Evolutionary conservation across 768 basidiomycete species (phyloP).

Genomic region (Tylopilus intermedius): DNA sequence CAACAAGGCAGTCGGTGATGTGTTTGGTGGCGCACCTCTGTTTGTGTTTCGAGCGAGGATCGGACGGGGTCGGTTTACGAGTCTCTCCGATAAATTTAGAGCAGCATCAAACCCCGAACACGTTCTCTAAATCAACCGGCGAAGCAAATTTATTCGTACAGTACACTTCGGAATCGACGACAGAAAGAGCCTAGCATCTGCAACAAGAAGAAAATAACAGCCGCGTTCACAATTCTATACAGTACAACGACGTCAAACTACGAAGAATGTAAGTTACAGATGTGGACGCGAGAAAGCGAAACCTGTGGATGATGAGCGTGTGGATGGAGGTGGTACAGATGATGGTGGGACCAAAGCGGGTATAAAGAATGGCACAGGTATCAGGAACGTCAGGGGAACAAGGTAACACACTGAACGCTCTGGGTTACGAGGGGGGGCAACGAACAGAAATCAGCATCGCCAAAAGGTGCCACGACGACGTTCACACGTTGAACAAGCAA

Average conservation of each 20-base stretch:
- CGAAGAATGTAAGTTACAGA: slow-evolving; percentile 18
- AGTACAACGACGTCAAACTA: slow-evolving; percentile 6
- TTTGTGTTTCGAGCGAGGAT: neutral
- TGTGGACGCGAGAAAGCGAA: slow-evolving; percentile 7
- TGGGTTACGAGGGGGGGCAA: slow-evolving; percentile 16
- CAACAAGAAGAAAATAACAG: neutral
- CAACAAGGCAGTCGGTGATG: no score
- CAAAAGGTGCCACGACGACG: slow-evolving; percentile 11
- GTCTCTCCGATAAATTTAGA: neutral
- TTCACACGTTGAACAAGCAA: slow-evolving; percentile 15
- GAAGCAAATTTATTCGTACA: slow-evolving; percentile 3
- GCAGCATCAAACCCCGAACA: no score
- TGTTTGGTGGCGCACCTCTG: no score
- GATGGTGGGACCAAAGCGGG: slow-evolving; percentile 22
- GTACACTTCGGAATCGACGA: neutral
- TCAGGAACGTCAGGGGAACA: slow-evolving; percentile 21
- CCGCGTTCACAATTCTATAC: slow-evolving; percentile 10
- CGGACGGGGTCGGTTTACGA: no score
- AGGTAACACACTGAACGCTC: slow-evolving; percentile 13
- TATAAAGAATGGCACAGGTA: slow-evolving; percentile 30
- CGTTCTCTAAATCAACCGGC: neutral
- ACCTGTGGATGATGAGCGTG: slow-evolving; percentile 18
- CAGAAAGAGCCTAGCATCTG: slow-evolving; percentile 9
- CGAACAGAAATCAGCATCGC: slow-evolving; percentile 24
- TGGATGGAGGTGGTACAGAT: slow-evolving; percentile 23